Evolutionary conservation across 768 basidiomycete genomes (phyloP).

Genomic region (Dendrothele bispora): DNA sequence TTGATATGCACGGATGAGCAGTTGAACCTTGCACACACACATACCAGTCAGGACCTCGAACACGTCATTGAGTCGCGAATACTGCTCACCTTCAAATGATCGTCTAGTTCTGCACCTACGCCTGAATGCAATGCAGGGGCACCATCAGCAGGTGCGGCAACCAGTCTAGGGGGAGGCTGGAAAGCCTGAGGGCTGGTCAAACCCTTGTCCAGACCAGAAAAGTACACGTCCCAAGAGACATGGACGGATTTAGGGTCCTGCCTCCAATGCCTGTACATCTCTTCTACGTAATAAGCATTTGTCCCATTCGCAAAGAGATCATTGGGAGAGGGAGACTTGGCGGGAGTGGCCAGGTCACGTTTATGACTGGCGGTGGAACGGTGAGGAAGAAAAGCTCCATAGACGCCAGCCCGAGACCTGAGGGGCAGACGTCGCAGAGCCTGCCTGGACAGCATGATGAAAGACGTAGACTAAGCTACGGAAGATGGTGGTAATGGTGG

Average conservation of each 20-base stretch:
- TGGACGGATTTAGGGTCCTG: conserved; percentile 92
- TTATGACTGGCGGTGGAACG: conserved; percentile 13
- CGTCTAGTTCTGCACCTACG: conserved; percentile 79
- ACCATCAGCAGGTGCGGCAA: conserved; percentile 74
- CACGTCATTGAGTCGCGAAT: not conserved
- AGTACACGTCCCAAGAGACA: conserved; percentile 92
- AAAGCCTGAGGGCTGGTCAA: conserved; percentile 79
- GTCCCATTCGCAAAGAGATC: conserved; percentile 92
- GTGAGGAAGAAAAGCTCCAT: not conserved
- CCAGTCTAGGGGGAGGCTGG: conserved; percentile 74
- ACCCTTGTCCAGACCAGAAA: conserved; percentile 89
- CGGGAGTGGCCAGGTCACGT: conserved; percentile 47
- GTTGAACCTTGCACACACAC: conserved; percentile 74
- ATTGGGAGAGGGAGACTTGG: conserved; percentile 64
- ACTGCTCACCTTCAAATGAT: conserved; percentile 83
- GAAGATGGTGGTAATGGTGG: conserved; percentile 5
- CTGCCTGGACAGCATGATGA: conserved; percentile 10
- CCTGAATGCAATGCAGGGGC: conserved; percentile 71
- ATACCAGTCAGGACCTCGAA: conserved; percentile 4
- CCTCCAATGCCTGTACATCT: conserved; percentile 94
- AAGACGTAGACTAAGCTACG: conserved; percentile 5
- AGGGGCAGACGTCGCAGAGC: conserved; percentile 7
- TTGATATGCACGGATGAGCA: conserved; percentile 97
- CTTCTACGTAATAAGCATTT: conserved; percentile 93
- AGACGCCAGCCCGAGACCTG: not conserved